phyloP scores from a whole-genome alignment of 768 basidiomycete genomes.

The Agrocybe pediades region DNA sequence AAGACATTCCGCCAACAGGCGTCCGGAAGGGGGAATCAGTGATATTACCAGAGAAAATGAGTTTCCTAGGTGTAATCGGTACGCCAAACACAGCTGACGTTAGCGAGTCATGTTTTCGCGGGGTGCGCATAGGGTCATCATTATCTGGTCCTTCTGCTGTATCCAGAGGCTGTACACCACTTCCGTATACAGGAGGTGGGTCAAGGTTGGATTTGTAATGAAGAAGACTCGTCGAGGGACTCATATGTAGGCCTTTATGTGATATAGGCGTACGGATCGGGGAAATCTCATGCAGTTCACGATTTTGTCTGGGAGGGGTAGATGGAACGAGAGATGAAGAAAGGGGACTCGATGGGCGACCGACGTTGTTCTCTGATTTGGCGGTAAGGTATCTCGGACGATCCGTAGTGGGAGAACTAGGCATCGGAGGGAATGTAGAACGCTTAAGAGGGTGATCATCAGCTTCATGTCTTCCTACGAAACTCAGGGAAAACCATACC shows the following conservation, averaged over 20 bases:
- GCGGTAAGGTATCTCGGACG: constrained; percentile 22
- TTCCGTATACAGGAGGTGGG: constrained; percentile 50
- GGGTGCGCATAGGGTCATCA: constrained; percentile 37
- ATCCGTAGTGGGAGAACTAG: constrained; percentile 47
- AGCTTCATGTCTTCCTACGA: background rate
- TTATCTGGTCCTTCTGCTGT: constrained; percentile 22
- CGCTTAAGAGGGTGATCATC: constrained; percentile 26
- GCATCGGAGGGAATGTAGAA: constrained; percentile 41
- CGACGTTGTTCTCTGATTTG: constrained; percentile 15
- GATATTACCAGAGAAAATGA: constrained; percentile 35
- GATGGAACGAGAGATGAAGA: constrained; percentile 34
- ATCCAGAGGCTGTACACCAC: constrained; percentile 22
- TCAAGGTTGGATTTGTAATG: constrained; percentile 73
- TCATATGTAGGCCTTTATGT: constrained; percentile 70
- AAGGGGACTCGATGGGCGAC: constrained; percentile 29
- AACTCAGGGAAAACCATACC: constrained; percentile 18
- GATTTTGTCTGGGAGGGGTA: constrained; percentile 34
- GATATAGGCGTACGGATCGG: constrained; percentile 68
- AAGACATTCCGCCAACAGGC: constrained; percentile 20
- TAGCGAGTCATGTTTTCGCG: constrained; percentile 33
- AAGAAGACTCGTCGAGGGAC: constrained; percentile 62
- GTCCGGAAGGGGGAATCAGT: constrained; percentile 42
- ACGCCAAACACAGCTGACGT: constrained; percentile 22
- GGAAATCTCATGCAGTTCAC: constrained; percentile 44
- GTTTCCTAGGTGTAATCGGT: constrained; percentile 39